phyloP scores from a whole-genome alignment of 2,329 filamentous ascomycete species.

The Fusarium sp. region DNA sequence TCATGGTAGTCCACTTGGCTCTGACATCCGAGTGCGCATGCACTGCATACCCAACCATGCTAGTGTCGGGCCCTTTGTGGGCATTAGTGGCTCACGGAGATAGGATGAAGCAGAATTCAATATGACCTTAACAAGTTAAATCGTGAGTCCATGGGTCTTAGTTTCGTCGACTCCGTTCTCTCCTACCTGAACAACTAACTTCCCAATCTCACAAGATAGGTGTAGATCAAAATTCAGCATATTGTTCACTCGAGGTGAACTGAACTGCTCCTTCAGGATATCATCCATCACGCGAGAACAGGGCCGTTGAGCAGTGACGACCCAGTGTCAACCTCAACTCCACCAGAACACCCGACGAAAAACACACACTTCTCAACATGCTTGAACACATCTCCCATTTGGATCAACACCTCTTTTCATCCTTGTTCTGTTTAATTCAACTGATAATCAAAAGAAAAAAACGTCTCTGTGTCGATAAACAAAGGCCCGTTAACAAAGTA shows the following conservation, averaged over 20 bases:
- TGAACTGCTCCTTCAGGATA: background rate
- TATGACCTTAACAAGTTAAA: background rate
- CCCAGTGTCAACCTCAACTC: background rate
- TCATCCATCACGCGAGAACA: background rate
- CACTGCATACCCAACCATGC: background rate
- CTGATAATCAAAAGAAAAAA: background rate
- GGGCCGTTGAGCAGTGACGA: background rate
- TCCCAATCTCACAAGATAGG: too few relatives aligned
- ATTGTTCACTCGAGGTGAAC: background rate
- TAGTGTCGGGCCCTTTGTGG: background rate
- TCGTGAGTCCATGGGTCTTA: background rate
- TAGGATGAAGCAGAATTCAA: background rate
- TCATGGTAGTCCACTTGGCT: background rate
- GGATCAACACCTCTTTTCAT: background rate
- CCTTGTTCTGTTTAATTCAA: background rate
- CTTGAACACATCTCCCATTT: background rate
- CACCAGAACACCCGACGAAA: background rate
- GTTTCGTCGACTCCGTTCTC: background rate
- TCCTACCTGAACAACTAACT: too few relatives aligned
- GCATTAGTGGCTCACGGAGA: background rate
- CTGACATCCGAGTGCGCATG: background rate
- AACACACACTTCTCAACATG: background rate
- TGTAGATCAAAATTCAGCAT: background rate
- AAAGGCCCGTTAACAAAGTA: background rate
- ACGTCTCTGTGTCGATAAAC: background rate